Evolutionary conservation across 2,329 filamentous ascomycete genomes (phyloP).

Genomic region (Corniculantispora saksenae): DNA sequence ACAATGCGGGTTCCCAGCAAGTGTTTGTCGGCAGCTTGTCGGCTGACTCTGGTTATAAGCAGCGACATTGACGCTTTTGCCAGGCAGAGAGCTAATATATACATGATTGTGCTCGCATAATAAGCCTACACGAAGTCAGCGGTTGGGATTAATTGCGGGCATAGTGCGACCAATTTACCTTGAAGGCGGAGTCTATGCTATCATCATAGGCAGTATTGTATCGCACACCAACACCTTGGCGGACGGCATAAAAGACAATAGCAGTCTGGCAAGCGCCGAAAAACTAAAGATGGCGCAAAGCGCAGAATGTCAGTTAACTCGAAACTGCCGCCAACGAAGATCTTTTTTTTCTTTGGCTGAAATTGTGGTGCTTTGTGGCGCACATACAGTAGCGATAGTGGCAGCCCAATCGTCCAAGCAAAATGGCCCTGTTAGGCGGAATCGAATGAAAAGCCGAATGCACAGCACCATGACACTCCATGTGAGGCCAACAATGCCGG

Average conservation of each 20-base stretch:
- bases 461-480: constrained; percentile 23
- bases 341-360: not conserved
- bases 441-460: constrained; percentile 24
- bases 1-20: constrained; percentile 18
- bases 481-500: constrained; percentile 21
- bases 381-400: constrained; percentile 21
- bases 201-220: constrained; percentile 2
- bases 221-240: constrained; percentile 20
- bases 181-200: constrained; percentile 15
- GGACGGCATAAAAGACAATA: constrained; percentile 17
- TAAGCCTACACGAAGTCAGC: constrained; percentile 11
- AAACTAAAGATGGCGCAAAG: not conserved
- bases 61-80: constrained; percentile 25
- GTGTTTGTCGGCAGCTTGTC: constrained; percentile 19
- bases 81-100: constrained; percentile 22
- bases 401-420: constrained; percentile 22
- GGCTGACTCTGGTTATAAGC: constrained; percentile 21
- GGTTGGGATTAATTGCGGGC: no score
- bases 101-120: constrained; percentile 21
- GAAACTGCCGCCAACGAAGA: not conserved
- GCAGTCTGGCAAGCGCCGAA: constrained; percentile 19
- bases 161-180: constrained; percentile 7
- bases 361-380: not conserved
- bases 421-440: constrained; percentile 21
- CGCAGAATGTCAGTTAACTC: not conserved